Conservation (phyloP, 176 grass and related monocot species). For the Carex pumila region DNA sequence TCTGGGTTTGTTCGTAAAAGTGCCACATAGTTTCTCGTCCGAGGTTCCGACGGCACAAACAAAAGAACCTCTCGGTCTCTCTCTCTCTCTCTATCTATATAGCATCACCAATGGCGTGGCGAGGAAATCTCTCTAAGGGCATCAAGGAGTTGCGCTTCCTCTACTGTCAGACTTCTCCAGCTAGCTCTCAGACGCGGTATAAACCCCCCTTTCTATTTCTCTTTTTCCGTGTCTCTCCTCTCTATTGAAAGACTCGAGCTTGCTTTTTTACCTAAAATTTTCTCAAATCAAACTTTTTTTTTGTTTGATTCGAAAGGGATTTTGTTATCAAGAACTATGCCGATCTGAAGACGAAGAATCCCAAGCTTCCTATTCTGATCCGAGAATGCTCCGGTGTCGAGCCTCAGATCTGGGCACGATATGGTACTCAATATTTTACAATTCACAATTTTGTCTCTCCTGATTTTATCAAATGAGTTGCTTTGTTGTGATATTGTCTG, state of each 20-base stretch:
- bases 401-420: constrained; percentile 91
- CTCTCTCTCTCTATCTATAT: background rate
- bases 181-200: constrained; percentile 64
- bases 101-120: constrained; percentile 64
- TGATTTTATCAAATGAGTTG: background rate
- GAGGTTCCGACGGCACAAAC: background rate
- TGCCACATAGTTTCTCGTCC: background rate
- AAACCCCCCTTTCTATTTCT: background rate
- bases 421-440: constrained; percentile 31
- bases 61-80: background rate
- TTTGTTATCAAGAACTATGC: constrained; percentile 84
- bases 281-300: background rate
- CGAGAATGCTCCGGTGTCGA: constrained; percentile 87
- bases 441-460: background rate
- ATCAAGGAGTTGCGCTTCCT: constrained; percentile 91
- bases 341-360: constrained; percentile 82
- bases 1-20: background rate
- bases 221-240: background rate
- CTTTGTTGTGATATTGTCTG: background rate
- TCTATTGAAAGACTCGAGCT: background rate
- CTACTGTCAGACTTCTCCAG: constrained; percentile 74
- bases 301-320: constrained; percentile 42
- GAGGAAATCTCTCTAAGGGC: constrained; percentile 45
- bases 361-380: constrained; percentile 74
- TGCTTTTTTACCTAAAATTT: background rate